phyloP scores from a whole-genome alignment of 768 basidiomycete genomes.

The Udeniomyces megalosporus region DNA sequence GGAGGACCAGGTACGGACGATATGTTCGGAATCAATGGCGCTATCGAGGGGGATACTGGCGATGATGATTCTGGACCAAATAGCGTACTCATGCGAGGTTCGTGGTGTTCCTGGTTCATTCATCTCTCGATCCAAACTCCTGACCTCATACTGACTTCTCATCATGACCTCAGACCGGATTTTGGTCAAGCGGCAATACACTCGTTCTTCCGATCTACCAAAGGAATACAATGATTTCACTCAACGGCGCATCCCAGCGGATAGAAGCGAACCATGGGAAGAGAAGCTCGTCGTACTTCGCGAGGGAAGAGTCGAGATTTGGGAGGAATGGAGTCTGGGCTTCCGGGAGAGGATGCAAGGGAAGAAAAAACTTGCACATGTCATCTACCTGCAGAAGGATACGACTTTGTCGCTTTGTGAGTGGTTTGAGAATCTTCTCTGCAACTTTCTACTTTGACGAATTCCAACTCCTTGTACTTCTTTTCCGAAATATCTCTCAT shows the following conservation, averaged over 20 bases:
- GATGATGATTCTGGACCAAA: neutral
- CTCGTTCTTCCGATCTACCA: neutral
- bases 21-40: neutral
- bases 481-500: no score
- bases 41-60: neutral
- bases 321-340: slow-evolving; percentile 10
- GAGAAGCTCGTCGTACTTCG: slow-evolving; percentile 15
- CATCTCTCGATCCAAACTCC: neutral
- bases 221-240: slow-evolving; percentile 6
- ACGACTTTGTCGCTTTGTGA: slow-evolving; percentile 11
- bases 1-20: neutral
- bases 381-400: slow-evolving; percentile 8
- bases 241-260: slow-evolving; percentile 1
- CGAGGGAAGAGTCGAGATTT: slow-evolving; percentile 12
- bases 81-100: slow-evolving; percentile 13
- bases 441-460: no score
- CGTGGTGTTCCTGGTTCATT: neutral
- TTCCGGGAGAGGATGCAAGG: slow-evolving; percentile 2
- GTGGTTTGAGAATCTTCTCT: no score
- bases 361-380: slow-evolving; percentile 8
- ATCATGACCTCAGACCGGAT: slow-evolving; percentile 6
- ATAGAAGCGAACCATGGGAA: slow-evolving; percentile 13
- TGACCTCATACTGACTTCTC: neutral
- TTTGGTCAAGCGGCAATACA: slow-evolving; percentile 12
- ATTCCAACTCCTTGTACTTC: no score